A percentile compares a stretch with the other conserved stretches of the same genome.
phyloP scores from a whole-genome alignment of 2,329 filamentous ascomycete genomes.

The Whalleya microplaca region DNA sequence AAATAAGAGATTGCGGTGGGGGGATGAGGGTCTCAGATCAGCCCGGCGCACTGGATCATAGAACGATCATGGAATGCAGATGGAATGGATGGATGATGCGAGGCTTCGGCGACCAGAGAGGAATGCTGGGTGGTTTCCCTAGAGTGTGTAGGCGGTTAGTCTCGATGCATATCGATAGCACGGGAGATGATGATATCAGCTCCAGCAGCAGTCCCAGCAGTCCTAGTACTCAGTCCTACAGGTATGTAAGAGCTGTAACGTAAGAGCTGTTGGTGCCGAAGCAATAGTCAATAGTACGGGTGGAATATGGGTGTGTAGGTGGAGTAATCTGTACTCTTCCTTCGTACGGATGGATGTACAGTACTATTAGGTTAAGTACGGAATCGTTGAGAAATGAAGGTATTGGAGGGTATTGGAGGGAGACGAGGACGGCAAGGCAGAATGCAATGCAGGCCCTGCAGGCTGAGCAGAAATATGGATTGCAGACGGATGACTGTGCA shows the following conservation, averaged over 20 bases:
- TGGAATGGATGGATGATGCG: conserved; percentile 26
- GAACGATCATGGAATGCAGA: conserved; percentile 12
- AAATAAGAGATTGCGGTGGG: conserved; percentile 12
- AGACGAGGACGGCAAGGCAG: too few relatives aligned
- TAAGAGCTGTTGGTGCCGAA: neutral
- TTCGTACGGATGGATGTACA: too few relatives aligned
- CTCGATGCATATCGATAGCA: conserved; percentile 21
- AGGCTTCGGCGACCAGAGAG: conserved; percentile 18
- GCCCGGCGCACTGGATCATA: conserved; percentile 24
- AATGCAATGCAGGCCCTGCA: too few relatives aligned
- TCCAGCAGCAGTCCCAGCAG: too few relatives aligned
- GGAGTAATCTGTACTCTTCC: too few relatives aligned
- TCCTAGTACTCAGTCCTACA: neutral
- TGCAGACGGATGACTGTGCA: too few relatives aligned
- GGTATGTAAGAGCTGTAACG: neutral
- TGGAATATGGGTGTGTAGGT: too few relatives aligned
- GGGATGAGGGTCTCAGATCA: conserved; percentile 27
- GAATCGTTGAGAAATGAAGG: too few relatives aligned
- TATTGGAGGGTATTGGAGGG: too few relatives aligned
- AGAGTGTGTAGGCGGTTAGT: conserved; percentile 22
- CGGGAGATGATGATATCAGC: conserved; percentile 14
- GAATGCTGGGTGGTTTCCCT: conserved; percentile 28
- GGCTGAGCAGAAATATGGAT: too few relatives aligned
- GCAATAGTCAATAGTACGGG: neutral
- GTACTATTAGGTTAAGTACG: too few relatives aligned